A percentile compares a stretch with the other conserved stretches of the same genome.
phyloP scores from a whole-genome alignment of 106 monocot species.

The Apostasia ramifera region DNA sequence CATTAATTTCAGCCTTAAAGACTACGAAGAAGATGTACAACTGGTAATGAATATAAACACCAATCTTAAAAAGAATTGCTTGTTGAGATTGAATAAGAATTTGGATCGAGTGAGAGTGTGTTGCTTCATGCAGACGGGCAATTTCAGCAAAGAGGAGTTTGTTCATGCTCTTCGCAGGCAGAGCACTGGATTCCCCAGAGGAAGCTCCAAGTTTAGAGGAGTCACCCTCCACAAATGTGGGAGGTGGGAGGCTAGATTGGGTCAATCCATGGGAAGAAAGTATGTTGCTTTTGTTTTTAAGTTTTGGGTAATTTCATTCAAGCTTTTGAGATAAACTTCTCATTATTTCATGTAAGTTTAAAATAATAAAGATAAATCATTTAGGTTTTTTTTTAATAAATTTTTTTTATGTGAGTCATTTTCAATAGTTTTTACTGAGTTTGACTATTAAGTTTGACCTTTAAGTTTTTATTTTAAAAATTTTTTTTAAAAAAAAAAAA shows the following conservation, averaged over 20 bases:
- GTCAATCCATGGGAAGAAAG: constrained; percentile 90
- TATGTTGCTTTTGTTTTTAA: constrained; percentile 12
- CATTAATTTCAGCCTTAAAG: constrained; percentile 56
- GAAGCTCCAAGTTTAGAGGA: constrained; percentile 91
- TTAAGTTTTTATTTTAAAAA: too few species aligned
- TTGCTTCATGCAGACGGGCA: constrained; percentile 43
- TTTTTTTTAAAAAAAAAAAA: too few species aligned
- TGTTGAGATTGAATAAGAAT: not conserved
- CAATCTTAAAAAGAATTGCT: not conserved
- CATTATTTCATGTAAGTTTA: too few species aligned
- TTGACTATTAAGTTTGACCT: too few species aligned
- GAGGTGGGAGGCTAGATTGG: constrained; percentile 65
- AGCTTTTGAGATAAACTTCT: not conserved
- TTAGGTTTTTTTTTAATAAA: too few species aligned
- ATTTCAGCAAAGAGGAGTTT: constrained; percentile 91
- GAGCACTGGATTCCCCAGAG: constrained; percentile 86
- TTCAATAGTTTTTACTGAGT: too few species aligned
- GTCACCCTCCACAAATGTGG: constrained; percentile 51
- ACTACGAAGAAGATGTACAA: constrained; percentile 53
- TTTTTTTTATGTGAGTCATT: too few species aligned
- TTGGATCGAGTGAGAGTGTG: not conserved
- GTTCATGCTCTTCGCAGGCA: constrained; percentile 83
- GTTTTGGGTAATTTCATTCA: not conserved
- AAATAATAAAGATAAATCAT: too few species aligned
- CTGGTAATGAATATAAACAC: constrained; percentile 19